Base-by-base conservation (phyloP, 805 yeast species). In the Metschnikowia rubicola region DNA sequence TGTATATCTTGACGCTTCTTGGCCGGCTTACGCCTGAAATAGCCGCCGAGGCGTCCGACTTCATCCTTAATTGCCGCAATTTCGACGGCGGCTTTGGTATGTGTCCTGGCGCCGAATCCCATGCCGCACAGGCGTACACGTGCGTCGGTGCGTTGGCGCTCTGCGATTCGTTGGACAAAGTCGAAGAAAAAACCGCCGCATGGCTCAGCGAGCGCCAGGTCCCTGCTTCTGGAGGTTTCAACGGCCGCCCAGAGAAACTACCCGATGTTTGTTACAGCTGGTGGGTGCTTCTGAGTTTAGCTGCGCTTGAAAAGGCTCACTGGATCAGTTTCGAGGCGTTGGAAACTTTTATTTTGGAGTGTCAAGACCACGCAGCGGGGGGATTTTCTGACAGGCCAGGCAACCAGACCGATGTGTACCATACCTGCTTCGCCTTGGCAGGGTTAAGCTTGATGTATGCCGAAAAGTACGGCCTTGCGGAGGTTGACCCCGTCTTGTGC, bases 211-310 rank as follows among this genome's bases (percentile, higher is more conserved):
- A 94, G 61, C 72, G 99, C 48, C 99, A 94, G 65, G 78, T 88
- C 8, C 54, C 63, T 28, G 75, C 79, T 6, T 77, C 77, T 29
- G 99, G 99, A 6, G 99, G 99, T 0, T 73, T 94, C 46, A 94
- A 94, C 61, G 99, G 99, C 0, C 77, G 99, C 42, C 97, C 98
- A 0, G 96, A 94, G 49, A 94, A 94, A 63, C 68, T 89, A 15
- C 96, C 98, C 0, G 99, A 94, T 65, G 96, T 88, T n/a, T 94
- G 99, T 63, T 94, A 94, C 63, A 83, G 94, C 57, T 94, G 97
- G 96, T 94, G 99, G 99, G 96, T 90, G 9, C 64, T 90, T 19
- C 84, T 95, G 2, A 77, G 89, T 2, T 66, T 91, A 47, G 77
- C 86, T 0, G 82, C 88, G 33, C 71, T 92, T 17, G 79, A 70